Base-by-base conservation (phyloP, 805 yeast species). In the Candida cerambycidarum region DNA sequence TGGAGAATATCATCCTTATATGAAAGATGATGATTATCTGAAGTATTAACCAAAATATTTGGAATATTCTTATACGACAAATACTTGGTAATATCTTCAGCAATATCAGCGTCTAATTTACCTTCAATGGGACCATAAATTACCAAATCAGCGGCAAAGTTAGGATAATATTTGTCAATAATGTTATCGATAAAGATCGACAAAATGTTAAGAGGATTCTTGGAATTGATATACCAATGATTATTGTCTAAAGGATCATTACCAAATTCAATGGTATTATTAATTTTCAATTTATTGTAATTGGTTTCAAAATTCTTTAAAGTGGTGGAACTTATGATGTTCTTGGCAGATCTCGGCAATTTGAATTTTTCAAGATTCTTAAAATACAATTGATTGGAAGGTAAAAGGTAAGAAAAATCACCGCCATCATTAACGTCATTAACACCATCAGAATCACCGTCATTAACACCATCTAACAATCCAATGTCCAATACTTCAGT, bases 91-190 rank as follows among this genome's bases (percentile, higher is more conserved):
- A 51, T 31, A 13, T 27, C 31, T 2, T 19, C 14, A n/a, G 34
- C n/a, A 5, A 41, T 19, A 7, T 38, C 38, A 10, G 34, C 30
- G 24, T 27, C 18, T 17, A 29, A 17, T 2, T n/a, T 10, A 5
- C 65, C 67, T 45, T 60, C 64, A 43, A 59, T 58, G 12, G 73
- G 71, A 3, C 72, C 71, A 7, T 63, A 32, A 13, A 67, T 32
- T 10, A 67, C 59, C 50, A 66, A 54, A 39, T 66, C 71, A 0
- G 66, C 63, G 4, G 27, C 30, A 44, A 66, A 60, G 3, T 47
- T 50, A 0, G 62, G 58, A 34, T 56, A 51, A 48, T 51, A 52
- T 5, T 32, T 37, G 1, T 67, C 64, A 14, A 64, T 39, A 19
- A 67, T 54, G 11, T 52, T 48, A 29, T 59, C 57, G 15, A 59